These are phyloP conservation scores for Saksenaea oblongispora DNA, from an alignment of 371 early-diverging fungal genomes.

Conservation along the genomic window DNA sequence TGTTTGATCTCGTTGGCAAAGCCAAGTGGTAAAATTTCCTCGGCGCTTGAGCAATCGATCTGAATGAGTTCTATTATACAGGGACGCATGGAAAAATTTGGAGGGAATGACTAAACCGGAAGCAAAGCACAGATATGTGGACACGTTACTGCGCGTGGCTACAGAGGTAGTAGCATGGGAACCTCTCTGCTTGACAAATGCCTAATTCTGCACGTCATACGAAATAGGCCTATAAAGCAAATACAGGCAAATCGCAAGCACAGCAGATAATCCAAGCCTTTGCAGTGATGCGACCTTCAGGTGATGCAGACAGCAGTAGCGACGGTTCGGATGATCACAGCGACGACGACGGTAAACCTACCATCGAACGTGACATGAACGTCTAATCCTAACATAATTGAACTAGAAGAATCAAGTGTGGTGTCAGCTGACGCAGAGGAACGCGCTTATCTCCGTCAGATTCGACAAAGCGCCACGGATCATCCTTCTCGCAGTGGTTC, in stretches of 20 bases:
- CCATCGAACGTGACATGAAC: neutral
- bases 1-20: conserved; percentile 51
- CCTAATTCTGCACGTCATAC: no score
- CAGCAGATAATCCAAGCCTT: conserved; percentile 41
- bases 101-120: conserved; percentile 20
- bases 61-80: neutral
- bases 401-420: conserved; percentile 11
- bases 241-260: conserved; percentile 18
- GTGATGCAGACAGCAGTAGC: conserved; percentile 18
- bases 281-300: conserved; percentile 36
- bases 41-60: neutral
- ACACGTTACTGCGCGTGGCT: conserved; percentile 24
- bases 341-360: neutral
- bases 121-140: conserved; percentile 31
- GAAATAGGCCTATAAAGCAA: conserved; percentile 16
- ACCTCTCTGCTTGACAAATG: neutral
- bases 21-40: conserved; percentile 42
- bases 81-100: conserved; percentile 38
- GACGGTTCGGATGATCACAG: conserved; percentile 13
- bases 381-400: neutral
- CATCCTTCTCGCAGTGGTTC: neutral
- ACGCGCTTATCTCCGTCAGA: conserved; percentile 19
- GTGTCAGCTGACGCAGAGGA: conserved; percentile 34
- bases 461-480: neutral
- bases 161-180: conserved; percentile 14